These are phyloP conservation scores for Luvunga scandens DNA, from an alignment of 345 rosid species.

Conservation along the genomic window DNA sequence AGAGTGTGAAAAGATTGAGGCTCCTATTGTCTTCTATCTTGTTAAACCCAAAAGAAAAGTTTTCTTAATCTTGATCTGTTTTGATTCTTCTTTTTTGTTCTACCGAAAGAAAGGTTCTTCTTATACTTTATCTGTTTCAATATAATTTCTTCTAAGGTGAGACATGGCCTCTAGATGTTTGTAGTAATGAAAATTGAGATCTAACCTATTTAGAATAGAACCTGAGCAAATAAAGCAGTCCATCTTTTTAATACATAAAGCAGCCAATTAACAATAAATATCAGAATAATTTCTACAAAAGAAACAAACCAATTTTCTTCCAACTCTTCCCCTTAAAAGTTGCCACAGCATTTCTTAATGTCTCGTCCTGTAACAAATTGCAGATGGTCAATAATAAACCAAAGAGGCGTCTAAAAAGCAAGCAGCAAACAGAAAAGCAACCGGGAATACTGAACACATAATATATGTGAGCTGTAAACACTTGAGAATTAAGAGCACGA, in stretches of 20 bases:
- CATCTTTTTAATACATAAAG: no score
- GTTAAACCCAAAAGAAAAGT: background rate
- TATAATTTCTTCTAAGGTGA: background rate
- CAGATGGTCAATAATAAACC: background rate
- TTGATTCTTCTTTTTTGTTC: background rate
- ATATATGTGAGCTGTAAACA: background rate
- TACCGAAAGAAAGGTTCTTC: background rate
- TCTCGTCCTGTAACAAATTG: slow-evolving; percentile 67
- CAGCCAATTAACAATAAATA: background rate
- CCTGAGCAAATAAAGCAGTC: background rate
- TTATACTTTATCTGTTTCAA: background rate
- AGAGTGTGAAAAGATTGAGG: background rate
- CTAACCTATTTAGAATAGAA: background rate
- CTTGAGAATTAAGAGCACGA: background rate
- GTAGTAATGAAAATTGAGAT: background rate
- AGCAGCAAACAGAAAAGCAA: background rate
- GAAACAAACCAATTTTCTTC: slow-evolving; percentile 75
- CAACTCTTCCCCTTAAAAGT: slow-evolving; percentile 74
- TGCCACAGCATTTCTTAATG: slow-evolving; percentile 73
- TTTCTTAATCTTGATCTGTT: background rate
- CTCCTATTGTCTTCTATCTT: background rate
- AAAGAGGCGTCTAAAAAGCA: slow-evolving; percentile 11
- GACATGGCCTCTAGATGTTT: background rate
- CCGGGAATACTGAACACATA: background rate
- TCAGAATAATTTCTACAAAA: slow-evolving; percentile 8